Evolutionary conservation across 306 rosid species (phyloP).

Genomic region (Ceratonia siliqua): DNA sequence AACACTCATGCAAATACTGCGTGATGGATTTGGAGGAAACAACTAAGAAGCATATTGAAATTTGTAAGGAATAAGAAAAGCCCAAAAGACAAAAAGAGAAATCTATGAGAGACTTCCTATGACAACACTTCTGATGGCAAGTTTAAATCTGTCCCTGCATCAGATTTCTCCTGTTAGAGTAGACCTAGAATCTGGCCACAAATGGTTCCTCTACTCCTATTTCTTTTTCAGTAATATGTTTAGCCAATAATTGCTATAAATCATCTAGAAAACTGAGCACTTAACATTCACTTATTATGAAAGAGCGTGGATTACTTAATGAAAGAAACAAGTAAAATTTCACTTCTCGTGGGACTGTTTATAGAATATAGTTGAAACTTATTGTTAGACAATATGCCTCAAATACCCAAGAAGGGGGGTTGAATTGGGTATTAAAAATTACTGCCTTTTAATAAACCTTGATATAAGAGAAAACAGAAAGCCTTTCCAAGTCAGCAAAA

Average conservation of each 20-base stretch:
- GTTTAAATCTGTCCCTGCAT: not conserved
- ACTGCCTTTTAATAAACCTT: too few species aligned
- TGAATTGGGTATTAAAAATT: too few species aligned
- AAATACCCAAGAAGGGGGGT: too few species aligned
- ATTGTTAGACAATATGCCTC: too few species aligned
- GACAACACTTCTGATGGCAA: not conserved
- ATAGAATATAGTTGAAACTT: not conserved
- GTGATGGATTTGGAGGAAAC: slow-evolving; percentile 19
- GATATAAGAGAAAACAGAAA: too few species aligned
- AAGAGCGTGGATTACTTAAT: not conserved
- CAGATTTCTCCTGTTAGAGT: slow-evolving; percentile 5
- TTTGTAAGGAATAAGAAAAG: not conserved
- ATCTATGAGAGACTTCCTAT: slow-evolving; percentile 6
- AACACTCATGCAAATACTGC: not conserved
- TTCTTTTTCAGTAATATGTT: not conserved
- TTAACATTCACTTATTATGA: not conserved
- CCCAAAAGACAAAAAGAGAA: slow-evolving; percentile 11
- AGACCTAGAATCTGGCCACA: slow-evolving; percentile 4
- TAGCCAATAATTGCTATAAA: not conserved
- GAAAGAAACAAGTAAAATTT: slow-evolving; percentile 3
- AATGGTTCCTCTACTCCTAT: not conserved
- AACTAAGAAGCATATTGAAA: not conserved
- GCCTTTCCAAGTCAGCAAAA: too few species aligned
- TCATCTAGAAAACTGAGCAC: slow-evolving; percentile 20
- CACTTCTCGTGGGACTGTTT: not conserved